Evolutionary conservation across 768 basidiomycete species (phyloP).

Genomic region (Mycena albidolilacea): DNA sequence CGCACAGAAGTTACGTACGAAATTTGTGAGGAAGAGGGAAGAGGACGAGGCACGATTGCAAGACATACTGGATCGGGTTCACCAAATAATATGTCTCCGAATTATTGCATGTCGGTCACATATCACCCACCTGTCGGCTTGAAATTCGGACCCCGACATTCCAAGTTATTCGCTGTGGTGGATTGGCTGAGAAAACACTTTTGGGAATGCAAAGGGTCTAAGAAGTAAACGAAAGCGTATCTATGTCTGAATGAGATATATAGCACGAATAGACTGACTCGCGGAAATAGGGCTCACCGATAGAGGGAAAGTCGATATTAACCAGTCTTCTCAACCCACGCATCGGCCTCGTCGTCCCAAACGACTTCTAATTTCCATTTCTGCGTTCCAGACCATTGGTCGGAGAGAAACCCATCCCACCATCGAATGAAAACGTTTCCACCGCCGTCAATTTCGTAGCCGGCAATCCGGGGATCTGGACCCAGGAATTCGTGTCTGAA

Average conservation of each 20-base stretch:
- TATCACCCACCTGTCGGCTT: no score
- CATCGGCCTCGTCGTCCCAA: constrained; percentile 47
- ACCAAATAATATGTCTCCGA: no score
- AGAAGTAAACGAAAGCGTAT: not conserved
- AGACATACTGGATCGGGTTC: no score
- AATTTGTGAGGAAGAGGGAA: no score
- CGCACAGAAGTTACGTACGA: not conserved
- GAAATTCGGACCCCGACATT: no score
- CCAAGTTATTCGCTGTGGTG: no score
- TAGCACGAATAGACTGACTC: not conserved
- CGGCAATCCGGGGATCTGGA: constrained; percentile 60
- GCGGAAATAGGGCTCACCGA: not conserved
- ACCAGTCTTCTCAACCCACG: constrained; percentile 56
- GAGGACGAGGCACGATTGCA: no score
- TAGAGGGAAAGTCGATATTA: not conserved
- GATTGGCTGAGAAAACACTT: no score
- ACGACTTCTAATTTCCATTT: constrained; percentile 57
- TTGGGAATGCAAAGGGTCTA: no score
- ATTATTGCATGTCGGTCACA: no score
- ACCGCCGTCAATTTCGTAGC: constrained; percentile 53
- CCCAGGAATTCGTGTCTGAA: constrained; percentile 61
- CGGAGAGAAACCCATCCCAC: constrained; percentile 60
- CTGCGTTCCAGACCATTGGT: constrained; percentile 59
- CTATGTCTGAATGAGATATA: not conserved
- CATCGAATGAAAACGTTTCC: constrained; percentile 59